A percentile compares a stretch with the other conserved stretches of the same genome.
Conservation (phyloP, 306 rosid genomes). For the Gastrolobium villosum region DNA sequence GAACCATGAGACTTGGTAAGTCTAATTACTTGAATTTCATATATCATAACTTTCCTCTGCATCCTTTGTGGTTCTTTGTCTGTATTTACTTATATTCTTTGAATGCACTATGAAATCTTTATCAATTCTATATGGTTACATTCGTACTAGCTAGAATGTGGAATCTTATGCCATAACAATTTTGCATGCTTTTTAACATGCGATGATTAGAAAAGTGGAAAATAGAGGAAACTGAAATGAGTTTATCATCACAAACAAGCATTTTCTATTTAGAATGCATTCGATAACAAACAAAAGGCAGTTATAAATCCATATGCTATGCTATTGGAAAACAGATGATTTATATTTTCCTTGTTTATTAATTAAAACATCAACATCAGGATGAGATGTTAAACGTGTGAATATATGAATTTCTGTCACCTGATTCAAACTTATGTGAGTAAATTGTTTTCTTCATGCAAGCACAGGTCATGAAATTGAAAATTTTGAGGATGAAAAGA, state of each 20-base stretch:
- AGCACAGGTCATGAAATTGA: slow-evolving; percentile 63
- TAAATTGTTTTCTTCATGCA: neutral
- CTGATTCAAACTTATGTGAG: slow-evolving; percentile 17
- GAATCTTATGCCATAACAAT: slow-evolving; percentile 11
- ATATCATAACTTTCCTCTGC: slow-evolving; percentile 6
- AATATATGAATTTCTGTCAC: slow-evolving; percentile 27
- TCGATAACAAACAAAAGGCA: neutral
- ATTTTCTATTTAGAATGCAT: neutral
- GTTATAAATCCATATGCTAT: slow-evolving; percentile 19
- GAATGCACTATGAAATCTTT: neutral
- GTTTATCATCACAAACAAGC: neutral
- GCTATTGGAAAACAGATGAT: neutral
- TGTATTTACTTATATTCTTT: neutral
- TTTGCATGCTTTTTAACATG: neutral
- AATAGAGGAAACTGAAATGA: neutral
- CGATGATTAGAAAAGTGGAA: slow-evolving; percentile 23
- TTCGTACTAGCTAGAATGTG: slow-evolving; percentile 21
- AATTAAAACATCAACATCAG: slow-evolving; percentile 1
- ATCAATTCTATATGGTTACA: neutral
- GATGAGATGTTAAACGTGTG: slow-evolving; percentile 17
- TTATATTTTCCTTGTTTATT: slow-evolving; percentile 6
- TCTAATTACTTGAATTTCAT: neutral
- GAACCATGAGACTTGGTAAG: slow-evolving; percentile 55
- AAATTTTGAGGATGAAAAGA: slow-evolving; percentile 77
- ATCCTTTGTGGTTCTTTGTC: neutral